Evolutionary conservation across 371 early-diverging fungal species (phyloP).

Genomic region (Basidiobolus heterosporus): DNA sequence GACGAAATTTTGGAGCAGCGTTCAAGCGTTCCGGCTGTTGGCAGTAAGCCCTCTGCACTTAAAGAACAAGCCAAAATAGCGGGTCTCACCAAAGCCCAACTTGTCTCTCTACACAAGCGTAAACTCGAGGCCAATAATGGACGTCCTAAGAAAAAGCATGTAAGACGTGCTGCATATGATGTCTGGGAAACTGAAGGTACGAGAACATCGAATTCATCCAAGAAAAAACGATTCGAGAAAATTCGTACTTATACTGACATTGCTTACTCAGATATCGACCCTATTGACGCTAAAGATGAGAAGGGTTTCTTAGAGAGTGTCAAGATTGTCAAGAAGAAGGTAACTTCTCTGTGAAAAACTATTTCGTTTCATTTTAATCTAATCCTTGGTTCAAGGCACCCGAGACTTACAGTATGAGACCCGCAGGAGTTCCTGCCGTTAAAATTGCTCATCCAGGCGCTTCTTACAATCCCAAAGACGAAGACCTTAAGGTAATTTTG

Average conservation of each 20-base stretch:
- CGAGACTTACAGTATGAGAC: constrained; percentile 16
- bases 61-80: no score
- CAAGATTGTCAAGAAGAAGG: constrained; percentile 8
- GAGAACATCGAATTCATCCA: no score
- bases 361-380: constrained; percentile 7
- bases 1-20: constrained; percentile 61
- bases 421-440: constrained; percentile 44
- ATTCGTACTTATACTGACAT: constrained; percentile 1
- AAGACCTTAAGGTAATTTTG: constrained; percentile 48
- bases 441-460: constrained; percentile 64
- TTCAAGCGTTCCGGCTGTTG: constrained; percentile 31
- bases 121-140: no score
- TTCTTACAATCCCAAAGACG: constrained; percentile 73
- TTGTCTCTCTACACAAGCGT: no score
- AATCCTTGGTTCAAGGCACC: constrained; percentile 6
- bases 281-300: constrained; percentile 5
- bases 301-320: constrained; percentile 13
- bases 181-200: no score
- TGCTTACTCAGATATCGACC: constrained; percentile 2
- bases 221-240: no score
- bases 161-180: no score
- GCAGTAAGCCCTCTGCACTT: no score
- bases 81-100: no score
- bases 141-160: no score
- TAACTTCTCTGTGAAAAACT: constrained; percentile 12